Conservation (phyloP, 2,329 filamentous ascomycete species). For the Arthroderma sp. region DNA sequence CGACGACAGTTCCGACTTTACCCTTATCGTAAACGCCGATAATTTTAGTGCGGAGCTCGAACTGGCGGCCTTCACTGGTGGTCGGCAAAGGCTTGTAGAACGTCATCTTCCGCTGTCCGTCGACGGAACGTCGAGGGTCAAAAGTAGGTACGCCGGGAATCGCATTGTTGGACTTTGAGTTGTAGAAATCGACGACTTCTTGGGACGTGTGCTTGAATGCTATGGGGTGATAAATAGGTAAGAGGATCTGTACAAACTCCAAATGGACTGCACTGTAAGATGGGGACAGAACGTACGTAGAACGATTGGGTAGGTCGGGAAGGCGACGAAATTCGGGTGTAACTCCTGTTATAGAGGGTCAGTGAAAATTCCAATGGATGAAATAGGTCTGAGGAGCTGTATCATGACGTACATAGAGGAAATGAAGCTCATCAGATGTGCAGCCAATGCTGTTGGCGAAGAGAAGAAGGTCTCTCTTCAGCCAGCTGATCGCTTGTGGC, state of each 20-base stretch:
- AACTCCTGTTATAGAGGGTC: constrained; percentile 49
- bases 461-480: constrained; percentile 75
- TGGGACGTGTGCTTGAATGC: constrained; percentile 64
- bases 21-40: constrained; percentile 85
- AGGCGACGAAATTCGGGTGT: constrained; percentile 72
- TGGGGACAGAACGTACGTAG: constrained; percentile 43
- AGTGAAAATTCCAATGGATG: background rate
- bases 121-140: constrained; percentile 60
- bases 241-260: background rate
- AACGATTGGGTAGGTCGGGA: constrained; percentile 77
- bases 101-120: constrained; percentile 69
- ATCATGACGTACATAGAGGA: constrained; percentile 58
- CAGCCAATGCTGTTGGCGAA: constrained; percentile 84
- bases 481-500: constrained; percentile 61
- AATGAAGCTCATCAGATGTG: constrained; percentile 78
- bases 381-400: background rate
- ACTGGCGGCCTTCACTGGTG: constrained; percentile 55
- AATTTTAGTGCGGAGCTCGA: constrained; percentile 65
- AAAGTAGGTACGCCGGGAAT: constrained; percentile 69
- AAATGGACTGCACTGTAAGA: background rate
- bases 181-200: constrained; percentile 78
- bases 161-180: constrained; percentile 47
- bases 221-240: constrained; percentile 16
- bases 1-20: constrained; percentile 66
- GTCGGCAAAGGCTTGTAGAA: constrained; percentile 65